A percentile compares a stretch with the other conserved stretches of the same genome.
Conservation (phyloP, 1,284 basidiomycete species). For the Phenoliferia sp. region DNA sequence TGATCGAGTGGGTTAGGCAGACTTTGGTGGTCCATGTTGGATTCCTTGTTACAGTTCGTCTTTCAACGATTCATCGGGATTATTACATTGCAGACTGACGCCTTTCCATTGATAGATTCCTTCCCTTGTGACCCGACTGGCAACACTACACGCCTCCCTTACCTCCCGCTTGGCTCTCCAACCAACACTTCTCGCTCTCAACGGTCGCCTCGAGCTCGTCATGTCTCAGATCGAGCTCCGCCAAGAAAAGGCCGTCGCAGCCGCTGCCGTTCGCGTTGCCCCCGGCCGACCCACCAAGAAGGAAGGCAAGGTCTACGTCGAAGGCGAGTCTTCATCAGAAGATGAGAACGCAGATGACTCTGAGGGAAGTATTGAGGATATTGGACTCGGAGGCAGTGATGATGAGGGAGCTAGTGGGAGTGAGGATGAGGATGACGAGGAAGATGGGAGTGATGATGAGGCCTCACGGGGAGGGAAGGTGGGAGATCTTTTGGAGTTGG, state of each 20-base stretch:
- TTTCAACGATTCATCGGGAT: not conserved
- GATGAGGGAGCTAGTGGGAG: conserved; percentile 12
- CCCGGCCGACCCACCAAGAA: conserved; percentile 39
- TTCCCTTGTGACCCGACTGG: conserved; percentile 36
- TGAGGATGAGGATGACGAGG: conserved; percentile 11
- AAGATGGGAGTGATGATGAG: not conserved
- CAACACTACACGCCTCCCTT: conserved; percentile 68
- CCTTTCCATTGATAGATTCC: conserved; percentile 16
- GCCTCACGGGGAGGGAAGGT: conserved; percentile 4
- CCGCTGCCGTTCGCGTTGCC: conserved; percentile 31
- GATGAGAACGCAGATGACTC: conserved; percentile 57
- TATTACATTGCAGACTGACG: not conserved
- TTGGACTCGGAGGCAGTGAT: conserved; percentile 4
- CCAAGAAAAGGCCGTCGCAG: conserved; percentile 27
- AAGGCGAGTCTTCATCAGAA: too few species aligned
- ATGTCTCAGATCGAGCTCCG: conserved; percentile 55
- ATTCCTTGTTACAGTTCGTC: conserved; percentile 81
- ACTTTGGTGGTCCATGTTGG: conserved; percentile 83
- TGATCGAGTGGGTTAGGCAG: conserved; percentile 84
- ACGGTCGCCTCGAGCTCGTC: conserved; percentile 75
- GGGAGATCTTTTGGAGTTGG: conserved; percentile 23
- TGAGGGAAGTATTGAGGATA: conserved; percentile 53
- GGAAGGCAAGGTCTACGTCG: conserved; percentile 52
- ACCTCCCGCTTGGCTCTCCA: conserved; percentile 59
- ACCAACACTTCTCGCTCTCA: conserved; percentile 47